These are phyloP conservation scores for Russula sp. DNA, from an alignment of 768 basidiomycete genomes.

Conservation along the genomic window DNA sequence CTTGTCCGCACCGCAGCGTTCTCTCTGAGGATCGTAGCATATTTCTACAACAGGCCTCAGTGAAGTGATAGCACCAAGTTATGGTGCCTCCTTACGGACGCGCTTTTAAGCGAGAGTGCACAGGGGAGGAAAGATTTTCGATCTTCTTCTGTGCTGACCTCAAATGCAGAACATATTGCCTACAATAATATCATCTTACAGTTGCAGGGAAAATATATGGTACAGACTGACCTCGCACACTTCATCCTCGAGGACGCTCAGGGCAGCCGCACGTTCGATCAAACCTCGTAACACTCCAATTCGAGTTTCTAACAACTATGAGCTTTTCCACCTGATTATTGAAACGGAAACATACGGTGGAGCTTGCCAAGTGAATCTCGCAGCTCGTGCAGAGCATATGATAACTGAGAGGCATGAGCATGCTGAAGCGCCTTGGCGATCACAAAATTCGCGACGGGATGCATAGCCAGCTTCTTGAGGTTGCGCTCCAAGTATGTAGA, in stretches of 20 bases:
- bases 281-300: conserved; percentile 73
- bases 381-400: conserved; percentile 52
- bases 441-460: conserved; percentile 94
- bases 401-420: conserved; percentile 47
- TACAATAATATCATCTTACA: conserved; percentile 21
- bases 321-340: neutral
- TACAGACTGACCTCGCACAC: conserved; percentile 18
- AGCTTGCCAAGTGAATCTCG: conserved; percentile 49
- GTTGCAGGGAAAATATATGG: neutral
- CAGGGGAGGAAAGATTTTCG: conserved; percentile 15
- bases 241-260: conserved; percentile 11
- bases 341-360: conserved; percentile 50
- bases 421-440: conserved; percentile 71
- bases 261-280: conserved; percentile 53
- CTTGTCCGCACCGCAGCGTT: neutral
- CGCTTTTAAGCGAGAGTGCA: conserved; percentile 13
- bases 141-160: conserved; percentile 14
- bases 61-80: neutral
- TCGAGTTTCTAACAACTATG: conserved; percentile 50
- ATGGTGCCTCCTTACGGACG: conserved; percentile 2
- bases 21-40: conserved; percentile 17
- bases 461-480: conserved; percentile 62
- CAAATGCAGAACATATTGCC: conserved; percentile 17
- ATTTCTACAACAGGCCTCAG: conserved; percentile 20
- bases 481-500: conserved; percentile 67